Conservation (phyloP, 371 early-diverging fungal genomes). For the Rhizopus delemar region DNA sequence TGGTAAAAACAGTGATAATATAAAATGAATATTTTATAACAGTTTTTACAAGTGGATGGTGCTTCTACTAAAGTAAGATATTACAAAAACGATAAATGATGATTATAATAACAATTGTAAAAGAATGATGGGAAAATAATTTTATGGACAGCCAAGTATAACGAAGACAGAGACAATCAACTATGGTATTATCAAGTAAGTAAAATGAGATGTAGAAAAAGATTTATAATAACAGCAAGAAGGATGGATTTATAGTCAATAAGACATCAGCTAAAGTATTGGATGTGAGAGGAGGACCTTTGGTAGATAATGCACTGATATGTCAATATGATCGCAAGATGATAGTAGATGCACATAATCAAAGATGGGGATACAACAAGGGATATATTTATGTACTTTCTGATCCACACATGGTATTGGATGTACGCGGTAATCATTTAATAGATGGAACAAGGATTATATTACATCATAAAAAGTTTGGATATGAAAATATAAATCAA, state of each 20-base stretch:
- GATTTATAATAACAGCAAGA: neutral
- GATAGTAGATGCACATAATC: constrained; percentile 43
- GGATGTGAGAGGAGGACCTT: constrained; percentile 46
- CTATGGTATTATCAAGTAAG: constrained; percentile 50
- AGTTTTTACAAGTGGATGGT: constrained; percentile 33
- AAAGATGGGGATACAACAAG: constrained; percentile 45
- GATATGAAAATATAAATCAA: constrained; percentile 32
- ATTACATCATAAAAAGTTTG: constrained; percentile 35
- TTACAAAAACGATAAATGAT: neutral
- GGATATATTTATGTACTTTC: constrained; percentile 48
- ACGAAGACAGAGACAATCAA: constrained; percentile 51
- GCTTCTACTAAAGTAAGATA: constrained; percentile 32
- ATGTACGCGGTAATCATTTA: constrained; percentile 32
- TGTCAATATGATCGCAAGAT: constrained; percentile 52
- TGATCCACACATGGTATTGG: constrained; percentile 51
- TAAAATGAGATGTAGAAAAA: neutral
- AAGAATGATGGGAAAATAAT: constrained; percentile 49
- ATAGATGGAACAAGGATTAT: constrained; percentile 43
- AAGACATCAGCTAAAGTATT: constrained; percentile 45
- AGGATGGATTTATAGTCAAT: constrained; percentile 48
- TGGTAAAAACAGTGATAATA: constrained; percentile 20
- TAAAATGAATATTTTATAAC: neutral
- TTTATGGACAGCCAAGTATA: constrained; percentile 50
- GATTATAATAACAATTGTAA: neutral
- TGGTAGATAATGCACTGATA: constrained; percentile 37